phyloP scores from a whole-genome alignment of 805 yeast genomes.

The Blastobotrys mokoenaii region DNA sequence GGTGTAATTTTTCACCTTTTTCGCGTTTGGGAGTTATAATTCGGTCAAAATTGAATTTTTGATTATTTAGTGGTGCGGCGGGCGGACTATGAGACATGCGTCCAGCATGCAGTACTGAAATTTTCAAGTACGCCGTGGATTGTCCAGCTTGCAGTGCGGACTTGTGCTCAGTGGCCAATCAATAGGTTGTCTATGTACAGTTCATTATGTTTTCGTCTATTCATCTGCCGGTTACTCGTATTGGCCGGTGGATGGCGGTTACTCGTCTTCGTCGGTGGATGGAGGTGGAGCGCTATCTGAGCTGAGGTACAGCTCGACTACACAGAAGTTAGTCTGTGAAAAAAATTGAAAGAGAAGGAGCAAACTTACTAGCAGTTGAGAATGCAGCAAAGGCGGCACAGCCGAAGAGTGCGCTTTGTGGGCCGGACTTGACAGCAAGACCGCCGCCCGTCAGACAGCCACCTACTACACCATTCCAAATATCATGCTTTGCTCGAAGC shows the following conservation, averaged over 20 bases:
- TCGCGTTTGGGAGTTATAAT: no score
- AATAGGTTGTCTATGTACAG: background rate
- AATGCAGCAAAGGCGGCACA: slow-evolving; percentile 98
- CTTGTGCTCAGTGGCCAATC: no score
- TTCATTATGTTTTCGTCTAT: no score
- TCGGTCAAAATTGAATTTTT: no score
- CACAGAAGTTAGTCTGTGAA: background rate
- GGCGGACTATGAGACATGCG: slow-evolving; percentile 5
- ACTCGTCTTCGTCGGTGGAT: slow-evolving; percentile 67
- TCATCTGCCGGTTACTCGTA: no score
- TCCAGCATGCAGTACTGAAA: slow-evolving; percentile 2
- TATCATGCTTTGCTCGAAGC: slow-evolving; percentile 79
- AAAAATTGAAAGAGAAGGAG: background rate
- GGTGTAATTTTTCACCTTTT: no score
- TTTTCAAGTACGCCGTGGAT: background rate
- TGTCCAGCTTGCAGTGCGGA: background rate
- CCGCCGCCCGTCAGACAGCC: slow-evolving; percentile 98
- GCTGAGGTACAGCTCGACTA: slow-evolving; percentile 71
- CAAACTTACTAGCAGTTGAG: slow-evolving; percentile 35
- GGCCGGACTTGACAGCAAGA: slow-evolving; percentile 84
- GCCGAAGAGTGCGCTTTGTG: slow-evolving; percentile 82
- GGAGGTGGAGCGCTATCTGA: slow-evolving; percentile 83
- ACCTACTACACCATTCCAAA: slow-evolving; percentile 84
- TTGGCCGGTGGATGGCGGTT: slow-evolving; percentile 82
- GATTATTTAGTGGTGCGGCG: slow-evolving; percentile 5